Evolutionary conservation across 257 asterid species (phyloP), one percentile per base, ranked within the genome.

Genomic region (Plantago ovata): DNA sequence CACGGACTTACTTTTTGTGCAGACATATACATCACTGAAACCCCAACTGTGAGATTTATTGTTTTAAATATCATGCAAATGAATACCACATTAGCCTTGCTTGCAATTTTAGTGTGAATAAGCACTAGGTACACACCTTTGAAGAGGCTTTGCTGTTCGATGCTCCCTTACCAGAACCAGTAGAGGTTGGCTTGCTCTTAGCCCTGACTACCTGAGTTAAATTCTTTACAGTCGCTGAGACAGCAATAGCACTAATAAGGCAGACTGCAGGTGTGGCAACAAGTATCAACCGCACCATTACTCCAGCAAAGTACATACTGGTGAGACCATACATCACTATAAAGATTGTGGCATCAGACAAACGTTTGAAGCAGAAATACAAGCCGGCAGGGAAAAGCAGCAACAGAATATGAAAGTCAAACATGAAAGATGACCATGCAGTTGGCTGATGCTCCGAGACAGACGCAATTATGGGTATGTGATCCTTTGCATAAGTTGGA

Each of bases 391-490:
- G 98, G 82, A 93, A 89, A 66, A 93, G 85, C 71, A 93, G 56
- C 56, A 93, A 75, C 68, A 88, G 74, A 58, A 93, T 76, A 65
- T 89, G 98, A 72, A 81, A 93, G 75, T 93, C 98, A 76, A 93
- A 93, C 98, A 93, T 93, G 85, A 93, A 93, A 2, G 97, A 88
- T 60, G 98, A 93, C 98, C 98, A 93, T 39, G 97, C 98, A 19
- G 98, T 93, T 9, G 98, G 98, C 72, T 93, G 98, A 79, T 93
- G 98, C 75, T 89, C 98, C 15, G 98, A 93, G 58, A 93, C 98
- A 36, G 98, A 93, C 41, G 98, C 98, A 64, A 93, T 93, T 63
- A 93, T 93, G 23, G 98, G 98, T 63, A 93, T 93, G 80, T 93
- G 84, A 64, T 93, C 98, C 84, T 93, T 93, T 13, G 98, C 98